Percentiles rank a stretch among this genome's conserved stretches.
These are phyloP conservation scores for Zopfia rhizophila DNA, from an alignment of 2,329 filamentous ascomycete species.

Conservation along the genomic window DNA sequence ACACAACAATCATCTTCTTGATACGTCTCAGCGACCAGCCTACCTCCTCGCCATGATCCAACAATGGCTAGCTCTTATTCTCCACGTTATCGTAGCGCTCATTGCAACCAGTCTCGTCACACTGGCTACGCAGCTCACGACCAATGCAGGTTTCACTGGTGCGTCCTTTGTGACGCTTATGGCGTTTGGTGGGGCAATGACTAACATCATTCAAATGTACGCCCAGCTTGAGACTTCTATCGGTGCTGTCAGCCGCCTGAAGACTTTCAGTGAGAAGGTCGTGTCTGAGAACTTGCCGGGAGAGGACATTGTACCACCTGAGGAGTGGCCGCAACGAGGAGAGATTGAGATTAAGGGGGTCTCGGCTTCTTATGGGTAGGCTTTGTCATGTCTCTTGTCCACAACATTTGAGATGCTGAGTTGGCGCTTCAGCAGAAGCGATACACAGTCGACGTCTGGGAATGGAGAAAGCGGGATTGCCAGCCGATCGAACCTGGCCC, in stretches of 20 bases:
- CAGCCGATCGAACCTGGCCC: slow-evolving; percentile 1
- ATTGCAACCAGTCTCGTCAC: slow-evolving; percentile 44
- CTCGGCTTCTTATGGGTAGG: slow-evolving; percentile 41
- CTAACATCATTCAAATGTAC: slow-evolving; percentile 22
- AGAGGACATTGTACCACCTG: slow-evolving; percentile 25
- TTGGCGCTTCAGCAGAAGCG: no score
- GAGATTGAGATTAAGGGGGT: slow-evolving; percentile 49
- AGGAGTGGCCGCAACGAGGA: slow-evolving; percentile 38
- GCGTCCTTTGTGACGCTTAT: slow-evolving; percentile 29
- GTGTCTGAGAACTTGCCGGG: slow-evolving; percentile 22
- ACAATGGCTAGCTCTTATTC: slow-evolving; percentile 51
- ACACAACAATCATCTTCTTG: slow-evolving; percentile 41
- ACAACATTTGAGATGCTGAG: neutral
- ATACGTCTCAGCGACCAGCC: slow-evolving; percentile 50
- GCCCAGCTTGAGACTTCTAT: slow-evolving; percentile 31
- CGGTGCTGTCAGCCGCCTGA: slow-evolving; percentile 30
- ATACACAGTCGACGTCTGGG: no score
- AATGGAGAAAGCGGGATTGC: no score
- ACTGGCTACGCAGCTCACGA: slow-evolving; percentile 28
- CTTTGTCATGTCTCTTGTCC: neutral
- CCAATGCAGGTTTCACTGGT: slow-evolving; percentile 32
- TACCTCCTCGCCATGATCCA: slow-evolving; percentile 55
- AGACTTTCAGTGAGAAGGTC: slow-evolving; percentile 23
- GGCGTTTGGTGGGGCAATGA: slow-evolving; percentile 15
- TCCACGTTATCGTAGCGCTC: slow-evolving; percentile 45